Conservation (phyloP, 2,329 filamentous ascomycete species). For the Trichoderma sp. region DNA sequence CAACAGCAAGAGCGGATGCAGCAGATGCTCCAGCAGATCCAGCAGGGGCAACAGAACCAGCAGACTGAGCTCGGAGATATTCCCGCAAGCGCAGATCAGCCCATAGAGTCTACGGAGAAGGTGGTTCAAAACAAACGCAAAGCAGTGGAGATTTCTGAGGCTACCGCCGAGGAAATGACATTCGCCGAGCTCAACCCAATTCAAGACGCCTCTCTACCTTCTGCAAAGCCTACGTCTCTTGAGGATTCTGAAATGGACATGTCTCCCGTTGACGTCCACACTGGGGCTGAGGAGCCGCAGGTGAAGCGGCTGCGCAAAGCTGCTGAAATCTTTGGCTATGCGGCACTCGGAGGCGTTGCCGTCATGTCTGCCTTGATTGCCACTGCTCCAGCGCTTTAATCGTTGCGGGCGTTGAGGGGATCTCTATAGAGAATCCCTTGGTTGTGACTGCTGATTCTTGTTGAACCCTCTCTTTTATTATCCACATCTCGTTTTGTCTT, state of each 20-base stretch:
- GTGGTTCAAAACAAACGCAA: constrained; percentile 27
- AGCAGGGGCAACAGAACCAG: not conserved
- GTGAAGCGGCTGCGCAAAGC: constrained; percentile 34
- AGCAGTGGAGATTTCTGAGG: constrained; percentile 28
- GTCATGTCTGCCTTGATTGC: constrained; percentile 41
- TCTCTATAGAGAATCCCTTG: not conserved
- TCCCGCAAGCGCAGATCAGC: not conserved
- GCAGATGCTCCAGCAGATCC: not conserved
- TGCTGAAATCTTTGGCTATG: constrained; percentile 37
- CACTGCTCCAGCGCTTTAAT: constrained; percentile 33
- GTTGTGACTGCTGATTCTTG: not conserved
- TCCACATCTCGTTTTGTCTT: not conserved
- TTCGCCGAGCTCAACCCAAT: not conserved
- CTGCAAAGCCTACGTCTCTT: not conserved
- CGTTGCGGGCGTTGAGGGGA: not conserved
- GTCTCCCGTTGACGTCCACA: not conserved
- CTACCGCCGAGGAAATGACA: constrained; percentile 14
- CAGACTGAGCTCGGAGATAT: not conserved
- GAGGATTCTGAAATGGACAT: not conserved
- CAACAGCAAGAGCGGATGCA: not conserved
- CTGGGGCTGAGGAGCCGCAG: constrained; percentile 20
- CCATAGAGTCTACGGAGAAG: not conserved
- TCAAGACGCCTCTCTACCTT: not conserved
- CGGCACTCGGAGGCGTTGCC: constrained; percentile 38
- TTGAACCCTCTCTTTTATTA: not conserved